phyloP scores from a whole-genome alignment of 2,329 filamentous ascomycete species.

The Phialocephala sp. region DNA sequence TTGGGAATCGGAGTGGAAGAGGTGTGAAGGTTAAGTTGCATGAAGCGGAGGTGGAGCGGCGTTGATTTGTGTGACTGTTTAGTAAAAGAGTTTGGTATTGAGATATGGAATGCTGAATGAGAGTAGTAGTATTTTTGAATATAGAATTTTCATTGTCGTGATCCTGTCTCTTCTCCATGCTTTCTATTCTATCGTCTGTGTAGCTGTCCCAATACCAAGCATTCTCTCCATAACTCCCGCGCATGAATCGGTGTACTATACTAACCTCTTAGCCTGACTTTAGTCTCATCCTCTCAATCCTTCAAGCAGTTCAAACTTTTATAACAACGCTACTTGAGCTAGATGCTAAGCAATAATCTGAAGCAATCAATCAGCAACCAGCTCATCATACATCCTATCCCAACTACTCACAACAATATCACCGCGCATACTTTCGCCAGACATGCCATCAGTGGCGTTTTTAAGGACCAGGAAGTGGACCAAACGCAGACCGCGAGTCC shows the following conservation, averaged over 20 bases:
- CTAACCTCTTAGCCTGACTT: too few relatives aligned
- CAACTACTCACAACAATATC: neutral
- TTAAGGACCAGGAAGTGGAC: neutral
- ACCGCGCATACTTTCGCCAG: neutral
- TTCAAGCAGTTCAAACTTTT: neutral
- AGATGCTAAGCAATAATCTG: neutral
- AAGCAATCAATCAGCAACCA: neutral
- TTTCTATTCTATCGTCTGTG: neutral
- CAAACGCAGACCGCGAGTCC: neutral
- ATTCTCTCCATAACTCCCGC: too few relatives aligned
- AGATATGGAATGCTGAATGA: neutral
- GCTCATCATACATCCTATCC: neutral
- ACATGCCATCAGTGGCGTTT: constrained; percentile 3
- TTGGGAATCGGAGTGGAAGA: constrained; percentile 39
- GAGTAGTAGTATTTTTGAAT: neutral
- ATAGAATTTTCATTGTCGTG: neutral
- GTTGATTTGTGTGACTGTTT: neutral
- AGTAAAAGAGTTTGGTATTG: neutral
- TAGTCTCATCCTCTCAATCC: neutral
- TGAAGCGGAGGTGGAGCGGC: constrained; percentile 20
- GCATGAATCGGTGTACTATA: too few relatives aligned
- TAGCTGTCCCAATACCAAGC: too few relatives aligned
- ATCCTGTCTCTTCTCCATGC: neutral
- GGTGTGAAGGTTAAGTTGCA: constrained; percentile 45
- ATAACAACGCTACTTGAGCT: neutral